Evolutionary conservation across 106 monocot genomes (phyloP), one percentile per base, ranked within the genome.

Genomic region (Apostasia shenzhenica): DNA sequence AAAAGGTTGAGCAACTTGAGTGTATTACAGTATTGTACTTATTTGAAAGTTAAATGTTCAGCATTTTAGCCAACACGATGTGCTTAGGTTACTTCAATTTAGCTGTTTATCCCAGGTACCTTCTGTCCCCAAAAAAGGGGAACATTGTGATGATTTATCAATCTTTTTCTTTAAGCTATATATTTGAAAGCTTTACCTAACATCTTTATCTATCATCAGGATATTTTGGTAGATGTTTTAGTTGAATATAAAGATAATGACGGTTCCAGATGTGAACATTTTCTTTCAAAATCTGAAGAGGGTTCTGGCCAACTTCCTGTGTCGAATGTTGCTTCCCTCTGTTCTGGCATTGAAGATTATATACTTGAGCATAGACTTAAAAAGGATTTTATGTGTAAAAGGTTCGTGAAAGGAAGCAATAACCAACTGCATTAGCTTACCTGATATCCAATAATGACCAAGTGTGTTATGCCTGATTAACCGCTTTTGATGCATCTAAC

Each of bases 331-430:
- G 78, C 85, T 39, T 76, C 63, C 37, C 65, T 91, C 40, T 57
- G 52, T 78, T 87, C 67, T 76, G 84, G 87, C 55, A 80, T 91
- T 59, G 67, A 82, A 81, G 76, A 80, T 63, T 85, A 91, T 80
- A 73, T 81, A 63, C 70, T 77, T 48, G 76, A 52, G 66, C 84
- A 87, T 73, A 75, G 78, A 53, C 65, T 70, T 75, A 49, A 6
- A 63, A 54, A 76, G 51, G 73, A 61, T 11, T 70, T 66, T 46
- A 57, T 66, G 12, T 82, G 74, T 72, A 59, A 75, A 40, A 68
- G 26, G 26, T 26, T 26, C 26, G 26, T 26, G 26, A 26, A 26
- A 26, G 26, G 26, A 26, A 26, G 26, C 26, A 26, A 26, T 26
- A 26, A 26, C 26, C 26, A 26, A 26, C 26, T 26, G 26, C 26